Base-by-base conservation (phyloP, 2,329 filamentous ascomycete genomes). In the Pestalotiopsis sp. region DNA sequence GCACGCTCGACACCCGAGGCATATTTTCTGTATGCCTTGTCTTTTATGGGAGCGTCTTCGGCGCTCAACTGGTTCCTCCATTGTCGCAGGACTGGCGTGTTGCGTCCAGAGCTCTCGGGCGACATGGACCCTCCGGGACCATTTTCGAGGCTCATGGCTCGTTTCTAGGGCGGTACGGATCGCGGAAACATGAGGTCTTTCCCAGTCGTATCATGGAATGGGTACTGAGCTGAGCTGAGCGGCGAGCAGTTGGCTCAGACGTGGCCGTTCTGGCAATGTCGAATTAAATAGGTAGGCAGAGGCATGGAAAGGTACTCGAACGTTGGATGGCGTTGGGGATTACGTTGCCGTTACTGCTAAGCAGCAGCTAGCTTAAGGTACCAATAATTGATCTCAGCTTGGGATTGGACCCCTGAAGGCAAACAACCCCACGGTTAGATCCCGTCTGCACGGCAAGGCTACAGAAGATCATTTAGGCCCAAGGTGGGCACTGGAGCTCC, bases 1-100 rank as follows among this genome's bases (percentile, higher is more conserved):
- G 94, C 93, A 79, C 94, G 90, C 77, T 98, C 95, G 73, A 99
- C 91, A 69, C 90, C 92, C 63, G 91, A 89, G 59, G 94, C 94
- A 88, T 98, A 99, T 80, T 95, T 92, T 73, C 95, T 93, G 79
- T 93, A 95, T 66, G 86, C 80, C 79, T 91, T 91, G 80, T 91
- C 90, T 78, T 89, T 90, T 58, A 81, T 82, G 14, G 83, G 83
- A 64, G 81, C 73, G 63, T 87, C 89, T 79, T 93, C 85, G 6
- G 64, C 90, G 77, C 93, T 91, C 70, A 92, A 86, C 78, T 91
- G 91, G 80, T 91, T 91, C 80, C 92, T 92, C 88, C 92, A 92
- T 83, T 93, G 91, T 78, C 92, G 90, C 72, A 89, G 87, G 56
- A 90, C 90, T 72, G 92, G 93, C 78, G 93, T 93, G 72, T 90